Base-by-base conservation (phyloP, 2,329 filamentous ascomycete species). In the Xylariaceae sp. region DNA sequence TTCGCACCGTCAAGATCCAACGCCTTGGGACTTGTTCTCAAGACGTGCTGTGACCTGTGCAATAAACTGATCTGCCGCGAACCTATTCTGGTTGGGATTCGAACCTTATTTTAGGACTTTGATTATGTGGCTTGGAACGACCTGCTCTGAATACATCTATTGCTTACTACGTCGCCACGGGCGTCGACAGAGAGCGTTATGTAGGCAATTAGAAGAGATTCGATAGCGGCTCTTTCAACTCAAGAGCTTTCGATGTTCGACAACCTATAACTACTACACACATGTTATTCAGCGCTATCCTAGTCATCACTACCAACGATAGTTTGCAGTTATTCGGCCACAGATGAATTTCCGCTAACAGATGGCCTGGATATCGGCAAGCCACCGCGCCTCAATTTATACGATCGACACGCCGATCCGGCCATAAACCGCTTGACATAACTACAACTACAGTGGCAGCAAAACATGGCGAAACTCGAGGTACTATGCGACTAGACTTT, bases 1-100 rank as follows among this genome's bases (percentile, higher is more conserved):
- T n/a, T 57, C 54, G 48, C 60, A 62, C 60, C 58, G 57, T 60
- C 37, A 26, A 45, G 48, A 54, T 50, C 60, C 60, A 43, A 41
- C 44, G 48, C 47, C 44, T 55, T 54, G 57, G 48, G 60, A 54
- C 57, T 48, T 23, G 47, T 43, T 41, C 42, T 49, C 45, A 23
- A 57, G 45, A 55, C 40, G 19, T 43, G 49, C 20, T 55, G 47
- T 45, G 54, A 55, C 56, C 50, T 52, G 46, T 60, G 49, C 54
- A 40, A 49, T 52, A 47, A 51, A 40, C 49, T 55, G 32, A 37
- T 37, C 32, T 37, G 5, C 32, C 32, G 32, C 14, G 14, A 37
- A 37, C 9, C 14, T 10, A 10, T 7, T 37, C 14, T 37, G 32
- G 32, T 37, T 37, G 32, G 32, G 14, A 14, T 37, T 10, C 3